Evolutionary conservation across 306 rosid species (phyloP).

Genomic region (Medicago truncatula): MtrunA17r5.0-ANR NC_053045.1:61193001-61193500

Average conservation of each 20-base stretch:
- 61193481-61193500: constrained; percentile 79
- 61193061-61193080: constrained; percentile 55
- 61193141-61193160: constrained; percentile 86
- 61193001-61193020: constrained; percentile 20
- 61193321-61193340: neutral
- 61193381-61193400: constrained; percentile 87
- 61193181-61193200: constrained; percentile 76
- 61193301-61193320: constrained; percentile 23
- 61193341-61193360: constrained; percentile 44
- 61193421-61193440: constrained; percentile 75
- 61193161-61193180: constrained; percentile 76
- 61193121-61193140: constrained; percentile 82
- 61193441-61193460: constrained; percentile 95
- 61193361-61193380: constrained; percentile 44
- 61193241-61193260: constrained; percentile 84
- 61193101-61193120: constrained; percentile 64
- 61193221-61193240: constrained; percentile 79
- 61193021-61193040: constrained; percentile 39
- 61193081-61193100: constrained; percentile 50
- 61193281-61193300: neutral
- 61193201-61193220: constrained; percentile 69
- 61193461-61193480: constrained; percentile 97
- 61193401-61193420: constrained; percentile 81
- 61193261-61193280: constrained; percentile 28
- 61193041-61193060: constrained; percentile 56